Conservation (phyloP, 108 stramenopile genomes). For the Fragilaria crotonensis region DNA sequence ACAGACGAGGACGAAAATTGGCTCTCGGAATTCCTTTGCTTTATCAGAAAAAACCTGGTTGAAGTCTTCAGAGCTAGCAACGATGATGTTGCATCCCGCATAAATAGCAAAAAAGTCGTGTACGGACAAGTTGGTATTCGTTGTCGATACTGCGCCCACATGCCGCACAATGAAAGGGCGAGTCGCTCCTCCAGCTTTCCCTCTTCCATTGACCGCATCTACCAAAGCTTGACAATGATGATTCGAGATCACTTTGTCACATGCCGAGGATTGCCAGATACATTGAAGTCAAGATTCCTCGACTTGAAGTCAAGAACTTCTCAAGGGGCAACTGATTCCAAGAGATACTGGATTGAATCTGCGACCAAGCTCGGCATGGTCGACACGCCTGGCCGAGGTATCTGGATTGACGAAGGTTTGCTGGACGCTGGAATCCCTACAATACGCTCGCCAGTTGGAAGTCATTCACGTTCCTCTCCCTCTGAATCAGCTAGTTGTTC, state of each 20-base stretch:
- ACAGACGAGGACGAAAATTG: slow-evolving; percentile 43
- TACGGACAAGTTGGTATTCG: slow-evolving; percentile 42
- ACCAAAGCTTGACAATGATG: slow-evolving; percentile 47
- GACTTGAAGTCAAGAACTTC: slow-evolving; percentile 22
- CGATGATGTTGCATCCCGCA: slow-evolving; percentile 25
- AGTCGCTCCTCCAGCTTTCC: slow-evolving; percentile 36
- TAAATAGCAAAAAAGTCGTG: slow-evolving; percentile 22
- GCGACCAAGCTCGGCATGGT: slow-evolving; percentile 30
- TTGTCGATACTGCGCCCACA: slow-evolving; percentile 39
- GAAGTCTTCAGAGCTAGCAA: slow-evolving; percentile 36
- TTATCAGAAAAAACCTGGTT: slow-evolving; percentile 29
- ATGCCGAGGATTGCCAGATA: slow-evolving; percentile 19
- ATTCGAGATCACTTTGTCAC: slow-evolving; percentile 35
- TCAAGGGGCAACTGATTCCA: slow-evolving; percentile 38
- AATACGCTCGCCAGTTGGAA: neutral
- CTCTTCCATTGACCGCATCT: slow-evolving; percentile 29
- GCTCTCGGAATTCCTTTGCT: slow-evolving; percentile 44
- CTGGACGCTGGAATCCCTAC: neutral
- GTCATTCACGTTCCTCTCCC: neutral
- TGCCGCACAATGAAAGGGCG: slow-evolving; percentile 11
- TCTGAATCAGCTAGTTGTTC: neutral
- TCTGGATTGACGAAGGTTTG: slow-evolving; percentile 13
- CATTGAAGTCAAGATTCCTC: slow-evolving; percentile 6
- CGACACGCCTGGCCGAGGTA: slow-evolving; percentile 26
- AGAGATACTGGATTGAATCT: slow-evolving; percentile 31